Evolutionary conservation across 2,329 filamentous ascomycete genomes (phyloP).

Genomic region (Sporothrix pallida): DNA sequence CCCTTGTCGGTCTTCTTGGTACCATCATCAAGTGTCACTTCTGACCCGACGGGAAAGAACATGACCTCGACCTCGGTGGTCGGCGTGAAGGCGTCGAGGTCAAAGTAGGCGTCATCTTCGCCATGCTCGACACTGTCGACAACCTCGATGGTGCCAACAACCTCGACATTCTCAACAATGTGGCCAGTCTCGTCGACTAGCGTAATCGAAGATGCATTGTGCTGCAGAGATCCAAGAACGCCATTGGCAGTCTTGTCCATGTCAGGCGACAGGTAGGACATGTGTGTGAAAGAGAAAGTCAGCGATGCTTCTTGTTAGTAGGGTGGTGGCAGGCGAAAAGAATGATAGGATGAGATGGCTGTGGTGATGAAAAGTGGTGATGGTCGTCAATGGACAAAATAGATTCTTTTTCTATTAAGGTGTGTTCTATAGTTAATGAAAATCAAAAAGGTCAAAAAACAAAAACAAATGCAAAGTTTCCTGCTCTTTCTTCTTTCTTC

Average conservation of each 20-base stretch:
- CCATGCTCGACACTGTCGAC: not conserved
- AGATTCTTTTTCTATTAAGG: conserved; percentile 19
- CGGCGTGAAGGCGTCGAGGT: not conserved
- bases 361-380: not conserved
- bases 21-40: not conserved
- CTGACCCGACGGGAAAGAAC: conserved; percentile 4
- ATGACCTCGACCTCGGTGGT: conserved; percentile 1
- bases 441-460: not conserved
- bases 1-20: conserved; percentile 3
- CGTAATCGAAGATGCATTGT: conserved; percentile 31
- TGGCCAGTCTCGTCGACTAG: conserved; percentile 30
- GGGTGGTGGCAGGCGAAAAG: not conserved
- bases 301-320: conserved; percentile 22
- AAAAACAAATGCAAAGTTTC: conserved; percentile 5
- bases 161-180: conserved; percentile 6
- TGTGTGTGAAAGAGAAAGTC: not conserved
- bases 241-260: not conserved
- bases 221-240: not conserved
- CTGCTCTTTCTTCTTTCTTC: not conserved
- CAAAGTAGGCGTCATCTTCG: not conserved
- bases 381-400: conserved; percentile 15
- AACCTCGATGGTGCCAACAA: not conserved
- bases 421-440: conserved; percentile 5
- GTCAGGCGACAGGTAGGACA: not conserved
- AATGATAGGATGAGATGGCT: not conserved